Base-by-base conservation (phyloP, 176 grass and related monocot genomes). In the Phoenix roebelenii region DNA sequence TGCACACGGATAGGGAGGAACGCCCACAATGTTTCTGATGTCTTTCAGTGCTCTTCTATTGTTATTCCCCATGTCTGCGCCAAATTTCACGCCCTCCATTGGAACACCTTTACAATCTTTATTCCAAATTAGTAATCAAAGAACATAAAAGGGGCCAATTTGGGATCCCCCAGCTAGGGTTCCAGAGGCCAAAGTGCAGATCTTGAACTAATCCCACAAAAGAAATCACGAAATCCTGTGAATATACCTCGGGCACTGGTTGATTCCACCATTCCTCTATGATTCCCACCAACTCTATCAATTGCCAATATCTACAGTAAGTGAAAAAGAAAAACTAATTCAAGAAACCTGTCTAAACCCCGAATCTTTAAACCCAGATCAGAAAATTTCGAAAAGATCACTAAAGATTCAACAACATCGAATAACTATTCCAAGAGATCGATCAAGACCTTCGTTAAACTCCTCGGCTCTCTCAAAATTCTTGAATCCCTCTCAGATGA, bases 71-170 rank as follows among this genome's bases (percentile, higher is more conserved):
- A 50, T 63, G 16, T 71, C 79, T 1, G 58, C 24, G 1, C 50
- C 67, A 10, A 59, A 60, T 71, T 84, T 93, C 23, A 88, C 84
- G 28, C 79, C 89, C 61, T 76, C 89, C 80, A 83, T 91, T 57
- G 80, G 69, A 52, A 30, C 67, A 54, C 75, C 80, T 76, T 51
- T 49, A 18, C 12, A 19, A 54, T 68, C 53, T 16, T 63, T 25
- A 59, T 52, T 53, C 15, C 15, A 71, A 44, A 24, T 59, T 39
- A 22, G 65, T 64, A 35, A 61, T 17, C 71, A 57, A 30, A 26
- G 20, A 20, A 20, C 20, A 20, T 20, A 32, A 32, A 44, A 44
- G 12, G 10, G 12, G 2, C 9, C 35, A 2, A 44, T 14, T 44
- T 12, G 0, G 35, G 35, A 14, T 14, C 5, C 10, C 35, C 9